Percentiles rank a stretch among this genome's conserved stretches.
Evolutionary conservation across 306 rosid genomes (phyloP).

Genomic region (Fragaria iinumae): DNA sequence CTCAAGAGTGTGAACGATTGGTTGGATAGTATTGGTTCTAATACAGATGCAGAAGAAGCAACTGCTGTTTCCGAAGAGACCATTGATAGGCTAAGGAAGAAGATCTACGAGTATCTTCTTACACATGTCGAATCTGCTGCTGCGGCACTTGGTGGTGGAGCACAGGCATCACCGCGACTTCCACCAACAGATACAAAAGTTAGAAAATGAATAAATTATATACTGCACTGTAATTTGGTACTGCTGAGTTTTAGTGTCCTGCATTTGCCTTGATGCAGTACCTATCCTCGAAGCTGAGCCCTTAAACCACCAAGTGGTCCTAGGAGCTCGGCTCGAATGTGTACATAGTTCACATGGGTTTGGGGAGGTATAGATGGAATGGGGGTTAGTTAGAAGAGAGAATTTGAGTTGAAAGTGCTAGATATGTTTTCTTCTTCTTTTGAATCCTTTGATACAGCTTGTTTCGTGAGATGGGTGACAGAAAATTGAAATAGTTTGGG

Average conservation of each 20-base stretch:
- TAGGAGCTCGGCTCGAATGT: conserved; percentile 31
- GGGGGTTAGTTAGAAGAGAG: conserved; percentile 27
- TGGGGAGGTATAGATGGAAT: conserved; percentile 49
- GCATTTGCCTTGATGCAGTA: conserved; percentile 17
- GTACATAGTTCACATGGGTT: conserved; percentile 53
- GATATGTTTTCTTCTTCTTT: conserved; percentile 17
- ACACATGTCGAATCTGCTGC: conserved; percentile 95
- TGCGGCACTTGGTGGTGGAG: conserved; percentile 75
- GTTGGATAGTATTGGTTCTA: conserved; percentile 66
- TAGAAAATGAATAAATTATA: conserved; percentile 48
- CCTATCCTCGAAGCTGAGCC: conserved; percentile 22
- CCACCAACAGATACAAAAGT: conserved; percentile 46
- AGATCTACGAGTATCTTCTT: conserved; percentile 89
- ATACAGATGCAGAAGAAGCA: conserved; percentile 55
- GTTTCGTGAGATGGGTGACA: conserved; percentile 40
- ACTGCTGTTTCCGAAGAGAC: conserved; percentile 52
- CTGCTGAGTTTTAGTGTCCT: conserved; percentile 21
- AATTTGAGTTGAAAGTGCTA: conserved; percentile 9
- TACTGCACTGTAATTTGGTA: conserved; percentile 19
- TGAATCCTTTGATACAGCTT: conserved; percentile 28
- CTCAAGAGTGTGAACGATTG: conserved; percentile 92
- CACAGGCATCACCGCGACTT: conserved; percentile 44
- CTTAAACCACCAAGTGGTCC: conserved; percentile 43
- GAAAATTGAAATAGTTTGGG: conserved; percentile 1
- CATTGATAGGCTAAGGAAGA: conserved; percentile 71